Conservation (phyloP, 371 early-diverging fungal species). For the Rhizopus microsporus region DNA sequence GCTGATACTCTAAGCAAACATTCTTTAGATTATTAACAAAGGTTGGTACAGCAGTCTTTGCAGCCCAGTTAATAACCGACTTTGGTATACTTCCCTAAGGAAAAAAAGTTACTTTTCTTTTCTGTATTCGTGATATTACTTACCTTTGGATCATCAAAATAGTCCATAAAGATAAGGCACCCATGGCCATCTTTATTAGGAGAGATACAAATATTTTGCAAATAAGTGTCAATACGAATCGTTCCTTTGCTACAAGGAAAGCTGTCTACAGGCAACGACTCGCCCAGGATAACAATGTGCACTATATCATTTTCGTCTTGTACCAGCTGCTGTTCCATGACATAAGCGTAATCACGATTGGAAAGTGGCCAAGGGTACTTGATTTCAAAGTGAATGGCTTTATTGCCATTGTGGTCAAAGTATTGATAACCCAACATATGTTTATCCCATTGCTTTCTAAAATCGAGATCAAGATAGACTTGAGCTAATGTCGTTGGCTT, state of each 20-base stretch:
- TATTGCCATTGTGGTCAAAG: slow-evolving; percentile 13
- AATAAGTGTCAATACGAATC: slow-evolving; percentile 48
- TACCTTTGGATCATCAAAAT: slow-evolving; percentile 59
- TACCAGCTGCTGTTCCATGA: slow-evolving; percentile 29
- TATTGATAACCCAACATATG: slow-evolving; percentile 41
- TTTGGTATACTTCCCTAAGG: slow-evolving; percentile 48
- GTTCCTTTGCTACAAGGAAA: slow-evolving; percentile 37
- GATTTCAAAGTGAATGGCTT: slow-evolving; percentile 23
- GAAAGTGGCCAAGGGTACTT: slow-evolving; percentile 53
- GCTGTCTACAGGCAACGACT: slow-evolving; percentile 35
- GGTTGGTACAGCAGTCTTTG: slow-evolving; percentile 46
- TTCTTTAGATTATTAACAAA: slow-evolving; percentile 32
- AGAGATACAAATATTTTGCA: slow-evolving; percentile 47
- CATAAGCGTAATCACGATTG: slow-evolving; percentile 52
- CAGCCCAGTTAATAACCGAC: slow-evolving; percentile 52
- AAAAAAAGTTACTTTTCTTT: background rate
- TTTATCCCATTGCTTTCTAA: slow-evolving; percentile 51
- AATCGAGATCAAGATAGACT: slow-evolving; percentile 43
- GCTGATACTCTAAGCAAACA: slow-evolving; percentile 26
- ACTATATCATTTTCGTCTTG: slow-evolving; percentile 20
- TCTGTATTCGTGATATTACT: slow-evolving; percentile 5
- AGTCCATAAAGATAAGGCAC: slow-evolving; percentile 47
- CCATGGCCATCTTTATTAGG: slow-evolving; percentile 38
- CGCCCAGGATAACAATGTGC: slow-evolving; percentile 47
- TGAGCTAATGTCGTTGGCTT: slow-evolving; percentile 28